Percentiles rank a stretch among this genome's conserved stretches.
Evolutionary conservation across 2,329 filamentous ascomycete species (phyloP).

Genomic region (Neofusicoccum umdonicola): DNA sequence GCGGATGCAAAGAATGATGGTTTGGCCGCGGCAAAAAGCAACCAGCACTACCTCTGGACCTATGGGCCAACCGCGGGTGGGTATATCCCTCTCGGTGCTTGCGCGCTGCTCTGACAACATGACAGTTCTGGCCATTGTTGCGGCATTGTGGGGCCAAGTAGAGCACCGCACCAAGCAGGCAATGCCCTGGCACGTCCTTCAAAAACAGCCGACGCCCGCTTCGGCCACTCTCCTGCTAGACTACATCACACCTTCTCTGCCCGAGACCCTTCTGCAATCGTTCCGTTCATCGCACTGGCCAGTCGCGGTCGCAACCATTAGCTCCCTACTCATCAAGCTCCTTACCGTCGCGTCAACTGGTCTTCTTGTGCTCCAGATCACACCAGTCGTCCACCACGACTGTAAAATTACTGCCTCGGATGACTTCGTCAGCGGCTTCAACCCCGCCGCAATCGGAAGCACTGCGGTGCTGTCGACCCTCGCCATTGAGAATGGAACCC

Average conservation of each 20-base stretch:
- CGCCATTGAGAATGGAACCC: neutral
- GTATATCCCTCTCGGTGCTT: too few species aligned
- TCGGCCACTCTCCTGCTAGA: neutral
- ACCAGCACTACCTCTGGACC: neutral
- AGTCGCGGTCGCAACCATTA: neutral
- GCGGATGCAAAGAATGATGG: neutral
- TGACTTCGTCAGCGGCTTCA: neutral
- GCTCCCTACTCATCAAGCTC: neutral
- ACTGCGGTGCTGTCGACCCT: neutral
- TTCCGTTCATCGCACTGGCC: neutral
- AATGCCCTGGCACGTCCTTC: neutral
- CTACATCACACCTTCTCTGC: neutral
- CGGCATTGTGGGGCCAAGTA: neutral
- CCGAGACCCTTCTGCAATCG: neutral
- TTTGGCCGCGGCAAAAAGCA: neutral
- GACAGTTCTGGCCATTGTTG: neutral
- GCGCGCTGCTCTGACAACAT: neutral
- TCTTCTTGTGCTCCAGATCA: neutral
- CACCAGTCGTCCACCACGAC: neutral
- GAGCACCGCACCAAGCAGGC: neutral
- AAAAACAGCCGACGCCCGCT: neutral
- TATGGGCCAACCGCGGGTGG: neutral
- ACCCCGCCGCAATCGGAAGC: neutral
- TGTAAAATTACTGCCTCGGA: neutral
- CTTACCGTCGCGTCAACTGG: slow-evolving; percentile 1